Percentiles rank a stretch among this genome's conserved stretches.
Evolutionary conservation across 495 filamentous ascomycete species (phyloP).

Genomic region (Evernia prunastri): DNA sequence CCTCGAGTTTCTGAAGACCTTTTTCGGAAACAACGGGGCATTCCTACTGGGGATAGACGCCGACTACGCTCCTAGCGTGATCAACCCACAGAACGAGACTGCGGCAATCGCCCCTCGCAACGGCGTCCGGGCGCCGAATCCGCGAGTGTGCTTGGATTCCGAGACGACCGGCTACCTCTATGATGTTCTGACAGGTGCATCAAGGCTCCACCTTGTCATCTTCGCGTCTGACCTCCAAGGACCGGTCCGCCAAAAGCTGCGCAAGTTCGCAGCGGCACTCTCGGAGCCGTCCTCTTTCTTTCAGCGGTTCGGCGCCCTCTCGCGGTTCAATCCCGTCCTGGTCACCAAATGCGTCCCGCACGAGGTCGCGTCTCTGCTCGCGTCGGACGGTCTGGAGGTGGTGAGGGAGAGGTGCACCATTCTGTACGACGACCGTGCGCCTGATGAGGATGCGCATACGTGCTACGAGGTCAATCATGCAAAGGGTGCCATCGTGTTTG

Average conservation of each 20-base stretch:
- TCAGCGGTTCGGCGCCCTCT: constrained; percentile 24
- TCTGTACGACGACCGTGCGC: constrained; percentile 32
- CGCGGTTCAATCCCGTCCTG: constrained; percentile 31
- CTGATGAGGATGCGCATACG: constrained; percentile 34
- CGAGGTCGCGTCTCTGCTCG: background rate
- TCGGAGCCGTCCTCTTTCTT: constrained; percentile 23
- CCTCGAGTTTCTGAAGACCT: background rate
- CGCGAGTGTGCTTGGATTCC: constrained; percentile 30
- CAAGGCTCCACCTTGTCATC: constrained; percentile 30
- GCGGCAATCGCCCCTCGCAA: constrained; percentile 11
- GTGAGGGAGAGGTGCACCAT: constrained; percentile 19
- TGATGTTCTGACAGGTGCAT: constrained; percentile 27
- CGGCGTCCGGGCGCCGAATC: constrained; percentile 34
- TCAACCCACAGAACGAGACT: background rate
- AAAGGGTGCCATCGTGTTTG: constrained; percentile 29
- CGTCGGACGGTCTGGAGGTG: background rate
- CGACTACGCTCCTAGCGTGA: background rate
- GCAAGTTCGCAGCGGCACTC: constrained; percentile 22
- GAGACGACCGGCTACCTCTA: constrained; percentile 33
- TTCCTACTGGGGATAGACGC: background rate
- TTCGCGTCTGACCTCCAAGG: constrained; percentile 32
- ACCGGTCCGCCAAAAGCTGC: constrained; percentile 21
- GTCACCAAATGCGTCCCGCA: constrained; percentile 30
- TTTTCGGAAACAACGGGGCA: background rate
- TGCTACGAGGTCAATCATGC: constrained; percentile 30